phyloP scores from a whole-genome alignment of 768 basidiomycete species.

The Mycena maculata region DNA sequence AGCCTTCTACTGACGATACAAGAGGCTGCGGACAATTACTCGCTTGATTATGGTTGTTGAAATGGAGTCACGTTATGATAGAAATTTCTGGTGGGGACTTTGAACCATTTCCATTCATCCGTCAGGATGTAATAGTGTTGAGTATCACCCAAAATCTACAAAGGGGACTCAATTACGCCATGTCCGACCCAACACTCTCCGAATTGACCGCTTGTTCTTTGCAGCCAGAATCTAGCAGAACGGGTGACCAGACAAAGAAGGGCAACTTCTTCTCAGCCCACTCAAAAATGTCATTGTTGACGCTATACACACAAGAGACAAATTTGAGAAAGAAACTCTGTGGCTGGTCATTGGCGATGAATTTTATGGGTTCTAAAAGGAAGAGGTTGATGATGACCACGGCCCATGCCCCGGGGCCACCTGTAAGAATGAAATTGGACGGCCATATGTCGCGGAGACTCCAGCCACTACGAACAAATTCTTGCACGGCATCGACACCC shows the following conservation, averaged over 20 bases:
- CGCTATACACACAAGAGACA: background rate
- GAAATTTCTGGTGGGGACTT: constrained; percentile 3
- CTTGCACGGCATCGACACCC: constrained; percentile 7
- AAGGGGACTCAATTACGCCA: no score
- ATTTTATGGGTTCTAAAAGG: constrained; percentile 9
- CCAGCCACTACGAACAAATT: constrained; percentile 18
- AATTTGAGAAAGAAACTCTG: constrained; percentile 8
- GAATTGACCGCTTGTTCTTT: constrained; percentile 9
- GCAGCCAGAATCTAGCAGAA: constrained; percentile 7
- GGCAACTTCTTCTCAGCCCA: constrained; percentile 15
- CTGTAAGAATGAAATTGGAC: constrained; percentile 18
- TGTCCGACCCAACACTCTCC: no score
- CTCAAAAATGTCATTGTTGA: background rate
- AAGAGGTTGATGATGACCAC: constrained; percentile 24
- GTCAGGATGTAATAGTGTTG: no score
- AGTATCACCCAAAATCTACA: no score
- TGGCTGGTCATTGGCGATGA: constrained; percentile 2
- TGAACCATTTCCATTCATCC: constrained; percentile 4
- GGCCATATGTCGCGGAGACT: constrained; percentile 11
- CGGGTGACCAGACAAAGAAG: background rate
- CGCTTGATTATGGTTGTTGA: no score
- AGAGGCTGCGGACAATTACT: no score
- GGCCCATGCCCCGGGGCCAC: constrained; percentile 7
- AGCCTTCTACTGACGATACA: no score
- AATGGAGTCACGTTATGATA: background rate